phyloP scores from a whole-genome alignment of 164 flowering plant genomes.

The Akebia trifoliata region DNA sequence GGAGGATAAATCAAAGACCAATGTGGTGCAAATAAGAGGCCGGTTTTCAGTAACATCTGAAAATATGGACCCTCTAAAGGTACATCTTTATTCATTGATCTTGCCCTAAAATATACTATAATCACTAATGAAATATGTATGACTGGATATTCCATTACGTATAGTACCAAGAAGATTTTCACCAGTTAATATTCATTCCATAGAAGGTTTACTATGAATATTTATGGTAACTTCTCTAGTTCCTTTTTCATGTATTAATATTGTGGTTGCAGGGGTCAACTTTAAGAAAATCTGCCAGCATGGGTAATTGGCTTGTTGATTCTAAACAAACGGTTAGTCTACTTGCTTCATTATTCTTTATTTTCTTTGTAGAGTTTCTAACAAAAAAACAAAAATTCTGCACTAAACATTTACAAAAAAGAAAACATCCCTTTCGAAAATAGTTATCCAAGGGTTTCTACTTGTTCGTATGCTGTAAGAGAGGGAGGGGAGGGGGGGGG shows the following conservation, averaged over 20 bases:
- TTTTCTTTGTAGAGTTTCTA: neutral
- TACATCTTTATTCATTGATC: conserved; percentile 18
- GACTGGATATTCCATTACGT: conserved; percentile 67
- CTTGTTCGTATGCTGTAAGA: too few species aligned
- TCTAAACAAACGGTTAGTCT: conserved; percentile 61
- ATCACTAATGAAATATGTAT: conserved; percentile 27
- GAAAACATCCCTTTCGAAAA: too few species aligned
- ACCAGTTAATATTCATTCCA: conserved; percentile 37
- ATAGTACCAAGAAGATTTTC: conserved; percentile 56
- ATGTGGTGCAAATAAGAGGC: conserved; percentile 87
- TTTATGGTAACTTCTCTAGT: neutral
- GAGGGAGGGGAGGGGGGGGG: too few species aligned
- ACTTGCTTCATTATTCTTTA: conserved; percentile 5
- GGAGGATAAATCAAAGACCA: conserved; percentile 81
- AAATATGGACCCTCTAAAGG: conserved; percentile 84
- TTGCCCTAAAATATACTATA: conserved; percentile 4
- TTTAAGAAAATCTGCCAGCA: conserved; percentile 90
- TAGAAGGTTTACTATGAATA: conserved; percentile 1
- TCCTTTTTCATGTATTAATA: conserved; percentile 14
- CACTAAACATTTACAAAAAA: neutral
- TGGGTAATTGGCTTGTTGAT: conserved; percentile 79
- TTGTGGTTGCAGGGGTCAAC: conserved; percentile 64
- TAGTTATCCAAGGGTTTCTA: too few species aligned
- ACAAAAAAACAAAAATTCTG: neutral
- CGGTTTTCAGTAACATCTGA: conserved; percentile 94